Evolutionary conservation across 371 early-diverging fungal genomes (phyloP).

Genomic region (Haplosporangium sp.): DNA sequence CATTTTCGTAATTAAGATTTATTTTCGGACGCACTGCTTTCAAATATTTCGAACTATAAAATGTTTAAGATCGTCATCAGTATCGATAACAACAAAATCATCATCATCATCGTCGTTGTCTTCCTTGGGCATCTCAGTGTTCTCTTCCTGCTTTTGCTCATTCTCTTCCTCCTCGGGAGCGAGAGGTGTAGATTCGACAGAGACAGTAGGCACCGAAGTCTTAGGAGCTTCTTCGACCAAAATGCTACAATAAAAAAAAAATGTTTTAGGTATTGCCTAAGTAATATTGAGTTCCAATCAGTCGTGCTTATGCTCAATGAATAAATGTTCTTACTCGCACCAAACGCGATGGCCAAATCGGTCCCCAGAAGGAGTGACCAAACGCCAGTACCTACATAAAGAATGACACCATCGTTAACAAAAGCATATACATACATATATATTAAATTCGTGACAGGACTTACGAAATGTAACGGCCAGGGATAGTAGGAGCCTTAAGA

Average conservation of each 20-base stretch:
- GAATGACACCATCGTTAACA: not conserved
- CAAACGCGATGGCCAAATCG: conserved; percentile 77
- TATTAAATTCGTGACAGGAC: not conserved
- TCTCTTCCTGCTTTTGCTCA: not conserved
- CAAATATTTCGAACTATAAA: too few relatives aligned
- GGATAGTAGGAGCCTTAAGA: conserved; percentile 68
- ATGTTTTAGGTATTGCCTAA: not conserved
- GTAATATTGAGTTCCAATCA: conserved; percentile 2
- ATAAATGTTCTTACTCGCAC: conserved; percentile 61
- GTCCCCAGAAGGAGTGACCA: conserved; percentile 67
- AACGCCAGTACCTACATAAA: conserved; percentile 63
- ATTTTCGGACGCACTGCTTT: not conserved
- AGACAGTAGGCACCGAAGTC: not conserved
- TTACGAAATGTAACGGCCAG: conserved; percentile 70
- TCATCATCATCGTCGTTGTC: conserved; percentile 24
- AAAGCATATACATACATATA: too few relatives aligned
- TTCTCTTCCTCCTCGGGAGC: not conserved
- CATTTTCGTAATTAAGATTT: not conserved
- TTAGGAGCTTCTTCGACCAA: not conserved
- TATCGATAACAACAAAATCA: conserved; percentile 44
- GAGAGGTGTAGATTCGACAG: not conserved
- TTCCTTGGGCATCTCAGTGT: not conserved
- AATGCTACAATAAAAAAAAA: not conserved
- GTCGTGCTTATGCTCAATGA: not conserved
- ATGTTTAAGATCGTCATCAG: conserved; percentile 14